Percentiles rank a stretch among this genome's conserved stretches.
Conservation (phyloP, 176 grass and related monocot species). For the Aegilops tauschii region DNA sequence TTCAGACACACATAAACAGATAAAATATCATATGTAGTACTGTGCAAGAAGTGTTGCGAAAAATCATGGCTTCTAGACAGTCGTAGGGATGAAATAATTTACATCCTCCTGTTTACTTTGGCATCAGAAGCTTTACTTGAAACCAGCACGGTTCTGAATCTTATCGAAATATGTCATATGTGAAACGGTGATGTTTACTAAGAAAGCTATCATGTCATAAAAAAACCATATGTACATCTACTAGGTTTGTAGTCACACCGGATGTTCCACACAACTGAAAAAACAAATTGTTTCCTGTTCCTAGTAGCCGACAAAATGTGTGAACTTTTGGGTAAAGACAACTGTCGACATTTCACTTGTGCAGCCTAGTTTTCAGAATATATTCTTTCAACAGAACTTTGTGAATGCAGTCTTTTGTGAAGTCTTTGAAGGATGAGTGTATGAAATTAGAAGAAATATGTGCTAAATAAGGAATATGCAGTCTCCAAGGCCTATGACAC, state of each 20-base stretch:
- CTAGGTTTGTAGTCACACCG: not conserved
- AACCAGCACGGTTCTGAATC: not conserved
- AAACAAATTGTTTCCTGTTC: not conserved
- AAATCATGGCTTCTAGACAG: not conserved
- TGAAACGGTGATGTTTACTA: not conserved
- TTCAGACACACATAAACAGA: not conserved
- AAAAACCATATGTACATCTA: not conserved
- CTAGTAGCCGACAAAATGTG: not conserved
- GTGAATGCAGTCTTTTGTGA: not conserved
- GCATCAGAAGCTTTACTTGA: conserved; percentile 3
- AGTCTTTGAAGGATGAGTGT: conserved; percentile 31
- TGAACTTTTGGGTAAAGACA: conserved; percentile 15
- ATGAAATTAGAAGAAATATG: conserved; percentile 23
- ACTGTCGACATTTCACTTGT: conserved; percentile 29
- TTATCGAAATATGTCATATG: conserved; percentile 4
- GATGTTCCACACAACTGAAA: not conserved
- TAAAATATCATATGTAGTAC: not conserved
- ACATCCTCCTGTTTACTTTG: not conserved
- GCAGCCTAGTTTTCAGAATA: conserved; percentile 26
- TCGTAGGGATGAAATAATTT: not conserved
- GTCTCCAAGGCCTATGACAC: conserved; percentile 23
- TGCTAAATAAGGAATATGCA: conserved; percentile 42
- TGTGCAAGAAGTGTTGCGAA: not conserved
- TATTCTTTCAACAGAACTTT: conserved; percentile 10
- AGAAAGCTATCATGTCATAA: not conserved